phyloP scores from a whole-genome alignment of 495 filamentous ascomycete genomes.

The Echria macrotheca region DNA sequence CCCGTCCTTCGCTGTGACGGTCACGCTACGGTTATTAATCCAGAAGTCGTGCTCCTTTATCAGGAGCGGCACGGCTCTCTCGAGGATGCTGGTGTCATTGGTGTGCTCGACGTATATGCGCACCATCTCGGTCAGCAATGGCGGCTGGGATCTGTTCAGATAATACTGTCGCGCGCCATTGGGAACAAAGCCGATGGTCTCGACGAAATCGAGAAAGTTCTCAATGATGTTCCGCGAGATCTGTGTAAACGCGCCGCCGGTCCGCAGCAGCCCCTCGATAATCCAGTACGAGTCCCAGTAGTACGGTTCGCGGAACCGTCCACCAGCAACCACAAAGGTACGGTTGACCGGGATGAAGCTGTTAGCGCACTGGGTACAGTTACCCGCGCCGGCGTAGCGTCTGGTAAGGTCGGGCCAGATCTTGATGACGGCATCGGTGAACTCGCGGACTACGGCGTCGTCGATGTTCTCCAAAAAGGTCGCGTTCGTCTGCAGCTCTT shows the following conservation, averaged over 20 bases:
- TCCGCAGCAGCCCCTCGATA: conserved; percentile 44
- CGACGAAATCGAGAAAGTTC: conserved; percentile 47
- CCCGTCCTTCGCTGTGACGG: conserved; percentile 26
- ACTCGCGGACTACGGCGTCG: conserved; percentile 41
- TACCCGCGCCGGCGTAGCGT: conserved; percentile 33
- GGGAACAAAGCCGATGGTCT: conserved; percentile 46
- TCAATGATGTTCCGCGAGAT: conserved; percentile 48
- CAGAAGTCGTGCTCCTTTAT: conserved; percentile 47
- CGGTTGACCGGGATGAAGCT: conserved; percentile 49
- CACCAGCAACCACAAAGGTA: conserved; percentile 48
- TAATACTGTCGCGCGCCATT: conserved; percentile 47
- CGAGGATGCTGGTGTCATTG: conserved; percentile 44
- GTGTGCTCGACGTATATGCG: conserved; percentile 44
- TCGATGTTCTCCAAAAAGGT: conserved; percentile 38
- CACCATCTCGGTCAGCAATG: conserved; percentile 46
- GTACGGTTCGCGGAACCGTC: conserved; percentile 47
- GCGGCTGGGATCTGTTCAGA: conserved; percentile 45
- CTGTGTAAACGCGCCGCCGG: conserved; percentile 41
- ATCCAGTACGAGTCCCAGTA: conserved; percentile 54
- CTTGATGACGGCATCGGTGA: conserved; percentile 41
- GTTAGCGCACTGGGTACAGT: conserved; percentile 40
- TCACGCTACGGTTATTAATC: conserved; percentile 38
- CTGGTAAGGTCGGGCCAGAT: conserved; percentile 50
- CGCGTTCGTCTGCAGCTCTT: conserved; percentile 36
- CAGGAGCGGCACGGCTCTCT: conserved; percentile 40